These are phyloP conservation scores for Adansonia rubrostipa DNA, from an alignment of 441 rosid species.

Conservation along the genomic window DNA sequence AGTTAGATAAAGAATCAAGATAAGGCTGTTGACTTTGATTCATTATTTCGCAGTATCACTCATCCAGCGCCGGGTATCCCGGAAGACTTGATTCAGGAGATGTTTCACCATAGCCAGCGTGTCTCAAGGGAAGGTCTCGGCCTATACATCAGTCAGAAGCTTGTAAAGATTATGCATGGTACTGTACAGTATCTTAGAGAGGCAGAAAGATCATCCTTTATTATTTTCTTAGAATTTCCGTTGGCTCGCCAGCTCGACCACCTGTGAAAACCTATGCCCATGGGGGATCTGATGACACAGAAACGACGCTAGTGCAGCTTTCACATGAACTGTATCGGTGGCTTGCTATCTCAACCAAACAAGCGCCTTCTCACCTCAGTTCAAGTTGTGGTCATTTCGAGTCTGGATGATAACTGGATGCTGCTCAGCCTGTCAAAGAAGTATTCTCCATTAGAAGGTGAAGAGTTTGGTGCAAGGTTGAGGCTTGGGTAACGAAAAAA, in stretches of 20 bases:
- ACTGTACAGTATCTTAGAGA: constrained; percentile 76
- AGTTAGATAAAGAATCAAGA: not conserved
- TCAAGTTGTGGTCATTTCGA: constrained; percentile 3
- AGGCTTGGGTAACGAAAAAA: not conserved
- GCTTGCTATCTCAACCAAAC: constrained; percentile 9
- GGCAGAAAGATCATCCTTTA: constrained; percentile 68
- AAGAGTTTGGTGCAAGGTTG: not conserved
- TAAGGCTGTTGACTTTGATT: not conserved
- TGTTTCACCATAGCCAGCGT: constrained; percentile 61
- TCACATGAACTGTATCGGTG: not conserved
- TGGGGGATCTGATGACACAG: not conserved
- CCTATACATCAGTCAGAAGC: constrained; percentile 67
- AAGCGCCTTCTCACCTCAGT: not conserved
- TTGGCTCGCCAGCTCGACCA: constrained; percentile 34
- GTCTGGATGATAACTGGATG: not conserved
- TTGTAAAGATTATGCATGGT: constrained; percentile 81
- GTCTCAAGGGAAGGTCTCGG: constrained; percentile 85
- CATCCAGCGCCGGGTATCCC: constrained; percentile 88
- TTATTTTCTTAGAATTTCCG: constrained; percentile 67
- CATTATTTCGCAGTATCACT: constrained; percentile 47
- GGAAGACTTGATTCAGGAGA: constrained; percentile 62
- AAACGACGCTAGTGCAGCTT: not conserved
- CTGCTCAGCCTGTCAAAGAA: not conserved
- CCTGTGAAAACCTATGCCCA: constrained; percentile 5
- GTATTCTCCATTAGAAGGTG: constrained; percentile 5